Evolutionary conservation across 306 rosid species (phyloP), one percentile per base, ranked within the genome.

Genomic region (Phaseolus lunatus): DNA sequence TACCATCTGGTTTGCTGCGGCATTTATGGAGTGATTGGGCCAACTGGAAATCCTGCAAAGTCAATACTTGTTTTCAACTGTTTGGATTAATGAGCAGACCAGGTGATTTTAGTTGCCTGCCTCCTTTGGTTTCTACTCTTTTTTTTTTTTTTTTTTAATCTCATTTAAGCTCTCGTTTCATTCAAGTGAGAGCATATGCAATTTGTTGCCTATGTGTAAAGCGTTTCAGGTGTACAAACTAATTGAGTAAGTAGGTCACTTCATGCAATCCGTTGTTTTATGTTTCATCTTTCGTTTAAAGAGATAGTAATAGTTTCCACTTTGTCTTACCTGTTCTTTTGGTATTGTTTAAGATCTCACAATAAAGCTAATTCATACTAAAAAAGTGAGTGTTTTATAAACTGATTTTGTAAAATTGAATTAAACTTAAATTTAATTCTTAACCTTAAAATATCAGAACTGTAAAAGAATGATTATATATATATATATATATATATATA

Each of bases 11-110:
- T 70, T 59, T 74, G 83, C 81, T 52, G 78, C 56, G 56, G 77
- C 75, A 76, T 75, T 66, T 82, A 73, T 81, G 85, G 88, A 81
- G 49, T 81, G 84, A 69, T 74, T 67, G 81, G 47, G 71, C 86
- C 56, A 45, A 54, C 50, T 48, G 81, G 85, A 64, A 72, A 78
- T 76, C 78, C 63, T 50, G 76, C 54, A 54, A 65, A 57, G 50
- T 59, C 81, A 14, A 65, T 39, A 56, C 72, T 49, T 72, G 74
- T 61, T 75, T 74, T 74, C 57, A 8, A 29, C 62, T 56, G 73
- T 83, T 85, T 56, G 72, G 53, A 59, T 72, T 75, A 49, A 65
- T 56, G 76, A 67, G 53, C 72, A 52, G 75, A 59, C 35, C 15
- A 67, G 74, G 57, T 58, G 50, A 68, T 75, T 10, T 71, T 73